Percentiles rank a stretch among this genome's conserved stretches.
Evolutionary conservation across 106 monocot genomes (phyloP).

Genomic region (Triglochin maritima): DNA sequence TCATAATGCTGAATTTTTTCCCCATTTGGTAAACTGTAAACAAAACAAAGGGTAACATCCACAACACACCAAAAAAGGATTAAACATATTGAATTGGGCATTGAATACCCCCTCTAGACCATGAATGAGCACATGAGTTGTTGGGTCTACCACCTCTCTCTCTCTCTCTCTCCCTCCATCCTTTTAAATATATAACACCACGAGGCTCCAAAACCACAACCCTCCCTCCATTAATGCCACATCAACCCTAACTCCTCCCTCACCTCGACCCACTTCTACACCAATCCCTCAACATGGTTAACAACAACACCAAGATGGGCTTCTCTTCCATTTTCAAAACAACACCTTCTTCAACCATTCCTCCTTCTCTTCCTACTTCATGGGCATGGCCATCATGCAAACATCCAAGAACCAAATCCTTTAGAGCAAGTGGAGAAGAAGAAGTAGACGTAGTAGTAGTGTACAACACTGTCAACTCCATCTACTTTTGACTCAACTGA

Average conservation of each 20-base stretch:
- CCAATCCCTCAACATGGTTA: neutral
- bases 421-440: conserved; percentile 2
- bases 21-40: too few species aligned
- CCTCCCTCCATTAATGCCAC: neutral
- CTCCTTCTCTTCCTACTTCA: conserved; percentile 3
- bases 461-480: conserved; percentile 1
- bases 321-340: neutral
- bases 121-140: conserved; percentile 4
- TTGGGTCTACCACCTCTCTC: neutral
- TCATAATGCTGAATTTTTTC: too few species aligned
- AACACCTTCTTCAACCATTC: neutral
- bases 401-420: conserved; percentile 22
- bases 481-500: neutral
- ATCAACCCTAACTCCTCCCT: neutral
- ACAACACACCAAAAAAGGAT: neutral
- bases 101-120: conserved; percentile 3
- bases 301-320: neutral
- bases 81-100: neutral
- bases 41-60: neutral
- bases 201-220: neutral
- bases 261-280: neutral
- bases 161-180: neutral
- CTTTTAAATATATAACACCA: neutral
- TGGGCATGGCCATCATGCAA: conserved; percentile 42
- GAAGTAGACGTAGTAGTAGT: neutral